Evolutionary conservation across 306 rosid genomes (phyloP).

Genomic region (Pyrus bretschneideri): DNA sequence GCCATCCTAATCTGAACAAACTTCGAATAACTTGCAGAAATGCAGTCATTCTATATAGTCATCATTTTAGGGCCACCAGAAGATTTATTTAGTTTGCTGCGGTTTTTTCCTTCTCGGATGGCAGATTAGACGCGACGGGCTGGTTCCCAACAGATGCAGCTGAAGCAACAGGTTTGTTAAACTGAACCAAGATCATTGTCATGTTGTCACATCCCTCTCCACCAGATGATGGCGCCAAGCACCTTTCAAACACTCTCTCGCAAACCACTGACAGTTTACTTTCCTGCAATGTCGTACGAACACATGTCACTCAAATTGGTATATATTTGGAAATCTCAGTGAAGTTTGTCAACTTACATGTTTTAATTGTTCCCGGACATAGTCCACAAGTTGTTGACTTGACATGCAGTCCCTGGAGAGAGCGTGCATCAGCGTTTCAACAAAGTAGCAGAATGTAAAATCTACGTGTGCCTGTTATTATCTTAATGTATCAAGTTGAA

Average conservation of each 20-base stretch:
- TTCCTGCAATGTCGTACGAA: slow-evolving; percentile 54
- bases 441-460: background rate
- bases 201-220: slow-evolving; percentile 96
- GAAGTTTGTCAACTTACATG: slow-evolving; percentile 37
- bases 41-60: background rate
- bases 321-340: background rate
- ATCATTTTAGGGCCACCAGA: background rate
- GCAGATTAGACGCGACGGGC: slow-evolving; percentile 35
- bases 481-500: background rate
- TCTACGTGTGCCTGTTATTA: background rate
- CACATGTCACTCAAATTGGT: background rate
- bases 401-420: slow-evolving; percentile 88
- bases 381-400: slow-evolving; percentile 91
- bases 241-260: slow-evolving; percentile 83
- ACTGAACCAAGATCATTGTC: slow-evolving; percentile 97
- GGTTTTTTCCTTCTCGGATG: slow-evolving; percentile 9
- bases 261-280: slow-evolving; percentile 64
- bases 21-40: background rate
- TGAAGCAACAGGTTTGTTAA: slow-evolving; percentile 38
- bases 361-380: slow-evolving; percentile 49
- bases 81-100: slow-evolving; percentile 6
- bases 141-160: slow-evolving; percentile 28
- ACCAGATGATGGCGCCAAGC: slow-evolving; percentile 90
- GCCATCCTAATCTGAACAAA: background rate
- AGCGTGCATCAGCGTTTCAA: background rate